Evolutionary conservation across 106 monocot species (phyloP).

Genomic region (Phalaenopsis aphrodite): DNA sequence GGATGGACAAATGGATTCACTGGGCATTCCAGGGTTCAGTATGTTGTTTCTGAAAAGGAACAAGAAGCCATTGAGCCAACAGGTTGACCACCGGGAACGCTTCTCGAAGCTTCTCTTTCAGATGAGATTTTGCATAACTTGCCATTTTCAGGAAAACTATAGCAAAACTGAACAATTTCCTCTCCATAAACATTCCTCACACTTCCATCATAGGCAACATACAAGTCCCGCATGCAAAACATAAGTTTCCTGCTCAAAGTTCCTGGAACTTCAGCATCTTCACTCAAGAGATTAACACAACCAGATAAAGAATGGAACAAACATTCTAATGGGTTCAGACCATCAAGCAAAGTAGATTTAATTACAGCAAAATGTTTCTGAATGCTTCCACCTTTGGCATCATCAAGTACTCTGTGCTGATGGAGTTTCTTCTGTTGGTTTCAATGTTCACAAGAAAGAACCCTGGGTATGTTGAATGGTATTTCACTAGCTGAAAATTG

Average conservation of each 20-base stretch:
- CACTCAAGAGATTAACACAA: constrained; percentile 58
- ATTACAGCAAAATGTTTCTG: constrained; percentile 34
- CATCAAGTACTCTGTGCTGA: not conserved
- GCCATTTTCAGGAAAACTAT: constrained; percentile 16
- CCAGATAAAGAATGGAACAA: constrained; percentile 62
- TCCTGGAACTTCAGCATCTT: constrained; percentile 76
- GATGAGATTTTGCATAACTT: not conserved
- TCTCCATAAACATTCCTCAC: constrained; percentile 73
- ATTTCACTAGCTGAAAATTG: constrained; percentile 36
- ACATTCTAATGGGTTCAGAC: constrained; percentile 74
- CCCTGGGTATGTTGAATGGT: constrained; percentile 30
- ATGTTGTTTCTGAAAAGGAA: constrained; percentile 86
- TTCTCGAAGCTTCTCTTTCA: constrained; percentile 1
- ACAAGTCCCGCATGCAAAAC: constrained; percentile 74
- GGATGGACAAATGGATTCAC: constrained; percentile 47
- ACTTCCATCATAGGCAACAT: constrained; percentile 78
- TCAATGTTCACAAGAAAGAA: constrained; percentile 34
- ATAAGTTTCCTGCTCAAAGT: constrained; percentile 75
- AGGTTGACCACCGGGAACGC: constrained; percentile 47
- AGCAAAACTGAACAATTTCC: constrained; percentile 66
- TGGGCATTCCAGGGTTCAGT: constrained; percentile 74
- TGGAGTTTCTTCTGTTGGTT: constrained; percentile 18
- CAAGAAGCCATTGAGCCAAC: constrained; percentile 73
- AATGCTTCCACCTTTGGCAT: not conserved
- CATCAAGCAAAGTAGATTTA: constrained; percentile 65